Evolutionary conservation across 441 rosid genomes (phyloP).

Genomic region (Macaranga tanarius): DNA sequence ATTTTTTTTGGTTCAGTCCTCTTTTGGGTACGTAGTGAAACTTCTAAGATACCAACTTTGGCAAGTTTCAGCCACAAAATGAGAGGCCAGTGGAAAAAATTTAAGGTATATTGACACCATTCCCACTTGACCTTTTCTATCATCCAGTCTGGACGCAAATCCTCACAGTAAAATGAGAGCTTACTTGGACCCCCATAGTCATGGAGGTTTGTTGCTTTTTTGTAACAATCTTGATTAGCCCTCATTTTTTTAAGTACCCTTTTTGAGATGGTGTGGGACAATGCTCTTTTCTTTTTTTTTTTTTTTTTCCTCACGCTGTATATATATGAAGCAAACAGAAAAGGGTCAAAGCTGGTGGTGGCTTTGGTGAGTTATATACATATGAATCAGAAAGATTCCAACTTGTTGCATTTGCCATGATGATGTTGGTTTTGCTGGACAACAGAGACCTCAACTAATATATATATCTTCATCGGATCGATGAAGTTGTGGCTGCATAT

Average conservation of each 20-base stretch:
- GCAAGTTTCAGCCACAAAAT: slow-evolving; percentile 25
- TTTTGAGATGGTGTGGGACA: slow-evolving; percentile 25
- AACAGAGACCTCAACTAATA: slow-evolving; percentile 15
- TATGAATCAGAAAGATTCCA: slow-evolving; percentile 10
- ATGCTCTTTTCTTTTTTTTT: slow-evolving; percentile 2
- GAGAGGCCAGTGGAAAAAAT: neutral
- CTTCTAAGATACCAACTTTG: slow-evolving; percentile 26
- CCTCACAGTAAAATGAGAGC: slow-evolving; percentile 15
- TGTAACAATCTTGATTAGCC: slow-evolving; percentile 24
- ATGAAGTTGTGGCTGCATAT: slow-evolving; percentile 20
- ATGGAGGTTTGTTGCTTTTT: slow-evolving; percentile 11
- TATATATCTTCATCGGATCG: neutral
- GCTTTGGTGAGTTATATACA: neutral
- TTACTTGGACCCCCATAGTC: slow-evolving; percentile 21
- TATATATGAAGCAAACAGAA: slow-evolving; percentile 21
- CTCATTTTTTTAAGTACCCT: neutral
- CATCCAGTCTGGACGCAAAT: slow-evolving; percentile 19
- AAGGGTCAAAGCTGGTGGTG: slow-evolving; percentile 27
- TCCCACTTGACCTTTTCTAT: slow-evolving; percentile 29
- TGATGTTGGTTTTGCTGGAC: slow-evolving; percentile 19
- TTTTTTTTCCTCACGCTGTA: no score
- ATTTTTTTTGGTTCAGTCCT: slow-evolving; percentile 7
- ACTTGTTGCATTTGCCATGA: neutral
- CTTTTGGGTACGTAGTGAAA: slow-evolving; percentile 26
- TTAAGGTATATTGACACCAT: slow-evolving; percentile 20